These are phyloP conservation scores for Salix dunnii DNA, from an alignment of 345 rosid genomes.

Conservation along the genomic window DNA sequence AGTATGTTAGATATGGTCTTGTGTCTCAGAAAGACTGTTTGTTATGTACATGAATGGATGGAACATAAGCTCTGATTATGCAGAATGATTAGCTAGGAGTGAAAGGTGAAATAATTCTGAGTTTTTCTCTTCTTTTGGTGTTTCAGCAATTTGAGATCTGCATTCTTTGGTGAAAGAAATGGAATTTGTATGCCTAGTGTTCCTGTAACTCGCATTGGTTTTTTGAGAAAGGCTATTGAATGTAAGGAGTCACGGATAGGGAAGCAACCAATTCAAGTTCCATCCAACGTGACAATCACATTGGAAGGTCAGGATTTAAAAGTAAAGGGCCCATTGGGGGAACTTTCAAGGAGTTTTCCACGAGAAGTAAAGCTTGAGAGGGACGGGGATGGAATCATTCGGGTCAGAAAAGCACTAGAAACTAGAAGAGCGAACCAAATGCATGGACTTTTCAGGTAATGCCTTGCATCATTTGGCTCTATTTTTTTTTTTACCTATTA, in stretches of 20 bases:
- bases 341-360: constrained; percentile 66
- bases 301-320: constrained; percentile 65
- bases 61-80: not conserved
- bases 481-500: not conserved
- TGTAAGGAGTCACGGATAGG: constrained; percentile 96
- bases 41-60: not conserved
- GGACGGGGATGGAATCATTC: constrained; percentile 60
- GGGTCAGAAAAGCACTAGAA: constrained; percentile 66
- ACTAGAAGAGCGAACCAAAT: constrained; percentile 92
- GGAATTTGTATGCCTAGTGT: constrained; percentile 36
- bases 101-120: constrained; percentile 3
- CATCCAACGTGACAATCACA: constrained; percentile 64
- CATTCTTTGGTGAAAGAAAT: constrained; percentile 61
- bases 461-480: constrained; percentile 8
- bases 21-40: not conserved
- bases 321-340: constrained; percentile 91
- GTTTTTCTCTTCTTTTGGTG: constrained; percentile 2
- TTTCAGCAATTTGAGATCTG: constrained; percentile 64
- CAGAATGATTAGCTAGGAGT: not conserved
- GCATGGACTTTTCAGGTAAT: constrained; percentile 97
- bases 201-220: constrained; percentile 36
- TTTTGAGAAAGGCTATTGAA: constrained; percentile 49
- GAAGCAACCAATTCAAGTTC: constrained; percentile 77
- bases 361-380: constrained; percentile 67
- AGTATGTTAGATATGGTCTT: not conserved